Percentiles rank a stretch among this genome's conserved stretches.
Evolutionary conservation across 2,329 filamentous ascomycete species (phyloP).

Genomic region (Alternaria solani): DNA sequence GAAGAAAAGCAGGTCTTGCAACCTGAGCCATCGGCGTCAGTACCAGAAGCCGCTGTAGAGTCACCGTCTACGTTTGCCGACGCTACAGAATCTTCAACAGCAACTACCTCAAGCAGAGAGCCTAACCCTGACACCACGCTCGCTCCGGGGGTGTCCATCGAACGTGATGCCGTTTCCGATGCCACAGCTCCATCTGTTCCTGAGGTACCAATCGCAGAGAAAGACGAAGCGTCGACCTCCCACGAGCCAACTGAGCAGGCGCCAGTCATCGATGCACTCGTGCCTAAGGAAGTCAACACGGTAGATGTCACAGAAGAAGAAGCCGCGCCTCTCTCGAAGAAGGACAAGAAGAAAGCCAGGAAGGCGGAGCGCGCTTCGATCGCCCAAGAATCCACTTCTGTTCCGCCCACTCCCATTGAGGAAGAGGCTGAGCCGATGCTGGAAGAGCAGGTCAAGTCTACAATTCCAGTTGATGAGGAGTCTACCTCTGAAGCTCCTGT

Average conservation of each 20-base stretch:
- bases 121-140: not conserved
- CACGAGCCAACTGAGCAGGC: not conserved
- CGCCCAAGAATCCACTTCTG: conserved; percentile 10
- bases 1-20: not conserved
- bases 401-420: conserved; percentile 10
- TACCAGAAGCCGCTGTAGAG: not conserved
- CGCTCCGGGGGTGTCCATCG: not conserved
- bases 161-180: not conserved
- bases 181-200: not conserved
- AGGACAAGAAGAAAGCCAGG: conserved; percentile 31
- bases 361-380: conserved; percentile 28
- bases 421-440: conserved; percentile 12
- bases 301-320: conserved; percentile 3
- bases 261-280: not conserved
- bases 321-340: conserved; percentile 20
- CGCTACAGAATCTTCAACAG: not conserved
- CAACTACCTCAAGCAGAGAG: not conserved
- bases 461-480: not conserved
- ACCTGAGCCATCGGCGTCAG: not conserved
- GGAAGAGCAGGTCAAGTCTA: not conserved
- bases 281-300: not conserved
- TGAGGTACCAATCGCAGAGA: not conserved
- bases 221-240: not conserved
- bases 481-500: not conserved
- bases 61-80: not conserved